Percentiles rank a stretch among this genome's conserved stretches.
Evolutionary conservation across 495 filamentous ascomycete genomes (phyloP).

Genomic region (Lentithecium fluviatile): DNA sequence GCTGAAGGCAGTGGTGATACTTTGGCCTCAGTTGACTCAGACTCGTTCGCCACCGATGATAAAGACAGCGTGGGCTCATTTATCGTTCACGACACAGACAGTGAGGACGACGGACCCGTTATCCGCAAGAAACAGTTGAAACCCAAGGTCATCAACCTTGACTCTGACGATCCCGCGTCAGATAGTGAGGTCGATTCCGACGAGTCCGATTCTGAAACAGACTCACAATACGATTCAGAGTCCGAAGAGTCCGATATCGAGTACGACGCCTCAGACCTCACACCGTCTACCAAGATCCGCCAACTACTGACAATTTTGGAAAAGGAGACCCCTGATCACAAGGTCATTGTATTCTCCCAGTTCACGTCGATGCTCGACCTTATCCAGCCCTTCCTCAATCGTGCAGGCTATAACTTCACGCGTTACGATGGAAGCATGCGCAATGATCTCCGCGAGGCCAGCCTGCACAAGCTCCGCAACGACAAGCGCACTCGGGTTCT

Average conservation of each 20-base stretch:
- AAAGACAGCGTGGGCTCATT: constrained; percentile 39
- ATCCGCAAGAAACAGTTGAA: constrained; percentile 44
- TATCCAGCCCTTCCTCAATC: constrained; percentile 82
- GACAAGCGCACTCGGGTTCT: constrained; percentile 72
- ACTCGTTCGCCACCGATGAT: constrained; percentile 48
- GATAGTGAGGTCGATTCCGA: constrained; percentile 37
- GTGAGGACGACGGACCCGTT: constrained; percentile 35
- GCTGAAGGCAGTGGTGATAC: constrained; percentile 81
- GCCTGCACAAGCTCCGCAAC: constrained; percentile 70
- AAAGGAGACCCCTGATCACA: constrained; percentile 72
- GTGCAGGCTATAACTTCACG: constrained; percentile 69
- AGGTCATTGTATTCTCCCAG: constrained; percentile 97
- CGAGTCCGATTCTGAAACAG: constrained; percentile 28
- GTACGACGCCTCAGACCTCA: constrained; percentile 46
- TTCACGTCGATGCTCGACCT: constrained; percentile 98
- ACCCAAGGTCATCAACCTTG: constrained; percentile 34
- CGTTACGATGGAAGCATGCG: constrained; percentile 96
- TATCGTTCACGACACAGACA: constrained; percentile 29
- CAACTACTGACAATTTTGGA: constrained; percentile 77
- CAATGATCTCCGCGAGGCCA: constrained; percentile 88
- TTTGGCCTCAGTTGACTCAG: constrained; percentile 62
- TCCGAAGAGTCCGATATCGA: constrained; percentile 46
- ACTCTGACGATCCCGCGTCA: constrained; percentile 41
- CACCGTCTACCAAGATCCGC: constrained; percentile 86
- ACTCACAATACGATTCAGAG: constrained; percentile 35